Percentiles rank a stretch among this genome's conserved stretches.
These are phyloP conservation scores for Lactarius indigo DNA, from an alignment of 768 basidiomycete genomes.

Conservation along the genomic window DNA sequence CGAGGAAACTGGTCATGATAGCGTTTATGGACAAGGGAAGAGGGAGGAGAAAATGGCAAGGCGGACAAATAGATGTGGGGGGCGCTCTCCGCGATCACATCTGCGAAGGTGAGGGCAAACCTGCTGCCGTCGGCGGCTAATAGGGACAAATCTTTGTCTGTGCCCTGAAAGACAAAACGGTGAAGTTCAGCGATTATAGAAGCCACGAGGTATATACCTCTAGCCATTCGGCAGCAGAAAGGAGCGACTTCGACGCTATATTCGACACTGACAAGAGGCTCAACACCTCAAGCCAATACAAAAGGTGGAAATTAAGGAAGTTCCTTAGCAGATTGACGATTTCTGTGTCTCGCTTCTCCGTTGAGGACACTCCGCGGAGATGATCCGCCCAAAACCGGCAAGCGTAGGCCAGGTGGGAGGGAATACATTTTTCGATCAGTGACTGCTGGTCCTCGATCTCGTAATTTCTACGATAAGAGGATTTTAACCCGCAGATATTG, in stretches of 20 bases:
- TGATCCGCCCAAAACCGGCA: constrained; percentile 40
- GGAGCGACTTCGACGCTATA: constrained; percentile 23
- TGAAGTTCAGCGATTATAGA: not conserved
- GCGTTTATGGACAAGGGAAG: constrained; percentile 15
- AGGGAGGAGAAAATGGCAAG: constrained; percentile 16
- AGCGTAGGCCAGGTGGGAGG: constrained; percentile 35
- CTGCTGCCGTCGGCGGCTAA: constrained; percentile 18
- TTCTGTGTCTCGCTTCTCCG: constrained; percentile 17
- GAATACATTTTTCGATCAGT: constrained; percentile 30
- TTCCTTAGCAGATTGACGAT: constrained; percentile 23
- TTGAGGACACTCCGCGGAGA: constrained; percentile 10
- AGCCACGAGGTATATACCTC: not conserved
- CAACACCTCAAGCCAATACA: constrained; percentile 42
- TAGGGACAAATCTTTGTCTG: constrained; percentile 14
- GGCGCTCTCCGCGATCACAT: constrained; percentile 13
- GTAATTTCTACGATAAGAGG: constrained; percentile 34
- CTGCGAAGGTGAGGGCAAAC: constrained; percentile 19
- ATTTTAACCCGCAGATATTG: constrained; percentile 39
- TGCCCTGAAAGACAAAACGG: not conserved
- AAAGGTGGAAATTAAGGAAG: constrained; percentile 30
- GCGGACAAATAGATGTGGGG: constrained; percentile 23
- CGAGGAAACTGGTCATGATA: constrained; percentile 17
- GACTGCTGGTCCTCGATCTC: constrained; percentile 27
- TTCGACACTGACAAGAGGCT: constrained; percentile 25
- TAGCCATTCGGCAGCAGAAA: constrained; percentile 21